Percentiles rank a stretch among this genome's conserved stretches.
These are phyloP conservation scores for Claviceps pazoutovae DNA, from an alignment of 2,329 filamentous ascomycete genomes.

Conservation along the genomic window DNA sequence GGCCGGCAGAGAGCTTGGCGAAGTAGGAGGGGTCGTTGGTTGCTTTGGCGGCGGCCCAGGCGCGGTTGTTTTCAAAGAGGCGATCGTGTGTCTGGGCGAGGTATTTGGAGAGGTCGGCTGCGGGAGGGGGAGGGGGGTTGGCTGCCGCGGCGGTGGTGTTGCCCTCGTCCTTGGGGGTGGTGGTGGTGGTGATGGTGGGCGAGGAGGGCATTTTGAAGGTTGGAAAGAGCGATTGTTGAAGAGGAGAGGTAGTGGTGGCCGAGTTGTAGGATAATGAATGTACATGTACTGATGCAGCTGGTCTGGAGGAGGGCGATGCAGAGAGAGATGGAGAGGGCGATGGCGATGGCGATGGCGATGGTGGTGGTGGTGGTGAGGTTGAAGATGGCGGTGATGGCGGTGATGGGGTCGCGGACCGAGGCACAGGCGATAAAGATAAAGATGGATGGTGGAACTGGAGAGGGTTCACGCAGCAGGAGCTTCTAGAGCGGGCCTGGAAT, in stretches of 20 bases:
- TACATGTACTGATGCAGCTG: not conserved
- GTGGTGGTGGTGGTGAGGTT: not conserved
- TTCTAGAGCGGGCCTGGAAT: not conserved
- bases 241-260: not conserved
- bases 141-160: no score
- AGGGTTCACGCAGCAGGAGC: slow-evolving; percentile 3
- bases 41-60: slow-evolving; percentile 48
- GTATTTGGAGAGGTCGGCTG: slow-evolving; percentile 23
- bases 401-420: not conserved
- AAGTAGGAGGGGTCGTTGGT: slow-evolving; percentile 51
- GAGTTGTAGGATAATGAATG: not conserved
- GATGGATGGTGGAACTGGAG: not conserved
- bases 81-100: slow-evolving; percentile 50
- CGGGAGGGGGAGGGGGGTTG: not conserved
- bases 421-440: not conserved
- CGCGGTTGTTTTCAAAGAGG: slow-evolving; percentile 54
- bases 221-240: not conserved
- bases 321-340: not conserved
- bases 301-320: not conserved
- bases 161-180: not conserved
- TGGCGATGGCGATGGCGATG: not conserved
- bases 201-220: slow-evolving; percentile 3
- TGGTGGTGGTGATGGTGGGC: not conserved
- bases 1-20: slow-evolving; percentile 46
- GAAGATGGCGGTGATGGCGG: not conserved